phyloP scores from a whole-genome alignment of 108 stramenopile species.

The Nitzschia sp. region DNA sequence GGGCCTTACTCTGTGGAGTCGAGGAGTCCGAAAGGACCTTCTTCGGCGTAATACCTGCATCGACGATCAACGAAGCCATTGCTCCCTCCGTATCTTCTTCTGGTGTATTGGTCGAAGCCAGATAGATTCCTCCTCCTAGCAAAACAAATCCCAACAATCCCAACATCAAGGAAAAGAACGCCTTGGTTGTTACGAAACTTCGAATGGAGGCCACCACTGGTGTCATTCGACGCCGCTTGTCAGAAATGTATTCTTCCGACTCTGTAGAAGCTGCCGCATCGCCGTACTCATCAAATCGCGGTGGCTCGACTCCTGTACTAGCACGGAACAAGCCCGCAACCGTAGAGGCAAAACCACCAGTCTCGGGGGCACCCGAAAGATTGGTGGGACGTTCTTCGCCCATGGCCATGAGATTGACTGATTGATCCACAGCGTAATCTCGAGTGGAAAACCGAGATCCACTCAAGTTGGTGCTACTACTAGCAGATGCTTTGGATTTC shows the following conservation, averaged over 20 bases:
- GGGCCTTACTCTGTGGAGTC: slow-evolving; percentile 18
- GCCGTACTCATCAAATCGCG: slow-evolving; percentile 25
- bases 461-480: slow-evolving; percentile 6
- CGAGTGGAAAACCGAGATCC: slow-evolving; percentile 28
- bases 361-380: background rate
- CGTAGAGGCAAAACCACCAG: background rate
- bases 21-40: background rate
- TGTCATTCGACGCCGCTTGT: slow-evolving; percentile 23
- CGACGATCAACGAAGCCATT: background rate
- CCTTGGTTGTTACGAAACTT: background rate
- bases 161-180: background rate
- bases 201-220: slow-evolving; percentile 8
- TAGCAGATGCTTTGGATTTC: background rate
- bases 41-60: slow-evolving; percentile 11
- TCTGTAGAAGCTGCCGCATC: slow-evolving; percentile 29
- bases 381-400: slow-evolving; percentile 4
- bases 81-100: background rate
- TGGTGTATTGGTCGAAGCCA: background rate
- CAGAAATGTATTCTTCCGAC: slow-evolving; percentile 33
- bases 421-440: slow-evolving; percentile 35
- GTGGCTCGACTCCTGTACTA: background rate
- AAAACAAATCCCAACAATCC: background rate
- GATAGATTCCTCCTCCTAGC: slow-evolving; percentile 6
- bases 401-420: slow-evolving; percentile 39
- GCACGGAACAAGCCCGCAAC: slow-evolving; percentile 21